These are phyloP conservation scores for Shiraia bambusicola DNA, from an alignment of 2,329 filamentous ascomycete genomes.

Conservation along the genomic window DNA sequence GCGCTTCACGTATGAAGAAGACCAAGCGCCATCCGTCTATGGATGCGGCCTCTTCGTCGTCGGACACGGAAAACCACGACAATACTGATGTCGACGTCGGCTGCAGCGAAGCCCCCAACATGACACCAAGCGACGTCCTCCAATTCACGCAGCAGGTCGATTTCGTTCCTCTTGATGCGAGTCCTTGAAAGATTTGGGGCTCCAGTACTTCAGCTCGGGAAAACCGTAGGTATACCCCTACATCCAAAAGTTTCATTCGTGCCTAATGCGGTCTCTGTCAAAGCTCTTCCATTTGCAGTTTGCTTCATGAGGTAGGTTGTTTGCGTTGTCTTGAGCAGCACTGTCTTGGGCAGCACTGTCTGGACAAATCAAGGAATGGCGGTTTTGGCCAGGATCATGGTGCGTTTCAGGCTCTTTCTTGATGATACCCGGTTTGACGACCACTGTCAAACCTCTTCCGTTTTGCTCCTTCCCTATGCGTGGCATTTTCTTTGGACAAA, in stretches of 20 bases:
- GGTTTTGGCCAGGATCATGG: slow-evolving; percentile 10
- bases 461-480: slow-evolving; percentile 5
- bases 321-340: slow-evolving; percentile 7
- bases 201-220: slow-evolving; percentile 2
- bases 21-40: slow-evolving; percentile 16
- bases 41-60: slow-evolving; percentile 5
- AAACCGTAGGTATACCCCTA: slow-evolving; percentile 19
- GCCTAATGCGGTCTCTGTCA: slow-evolving; percentile 17
- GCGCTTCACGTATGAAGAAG: slow-evolving; percentile 32
- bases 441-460: slow-evolving; percentile 11
- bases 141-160: slow-evolving; percentile 36
- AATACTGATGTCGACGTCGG: slow-evolving; percentile 3
- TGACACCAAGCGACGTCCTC: slow-evolving; percentile 10
- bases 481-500: background rate
- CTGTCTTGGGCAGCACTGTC: slow-evolving; percentile 11
- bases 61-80: slow-evolving; percentile 12
- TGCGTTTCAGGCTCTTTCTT: slow-evolving; percentile 18
- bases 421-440: slow-evolving; percentile 29
- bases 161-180: slow-evolving; percentile 29
- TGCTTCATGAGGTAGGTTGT: slow-evolving; percentile 21
- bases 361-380: slow-evolving; percentile 13
- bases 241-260: background rate
- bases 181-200: slow-evolving; percentile 12
- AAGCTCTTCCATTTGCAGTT: slow-evolving; percentile 5
- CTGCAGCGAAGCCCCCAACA: slow-evolving; percentile 1